Evolutionary conservation across 2,329 filamentous ascomycete species (phyloP).

Genomic region (Bipolaris gigantea): DNA sequence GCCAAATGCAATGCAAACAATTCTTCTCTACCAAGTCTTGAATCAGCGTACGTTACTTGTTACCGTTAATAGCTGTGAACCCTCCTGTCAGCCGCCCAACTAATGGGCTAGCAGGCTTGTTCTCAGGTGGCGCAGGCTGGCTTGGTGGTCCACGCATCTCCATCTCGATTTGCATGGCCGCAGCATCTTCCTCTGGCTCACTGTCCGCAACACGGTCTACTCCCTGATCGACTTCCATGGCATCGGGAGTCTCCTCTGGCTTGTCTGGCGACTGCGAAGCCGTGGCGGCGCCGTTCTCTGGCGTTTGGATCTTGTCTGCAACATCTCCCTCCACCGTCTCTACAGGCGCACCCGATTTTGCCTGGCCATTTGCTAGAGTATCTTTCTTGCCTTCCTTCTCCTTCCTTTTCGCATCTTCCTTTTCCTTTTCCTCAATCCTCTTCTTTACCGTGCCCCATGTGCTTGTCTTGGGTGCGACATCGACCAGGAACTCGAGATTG

Average conservation of each 20-base stretch:
- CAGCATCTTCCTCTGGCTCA: conserved; percentile 34
- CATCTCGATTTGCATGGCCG: conserved; percentile 46
- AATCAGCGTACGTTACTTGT: conserved; percentile 7
- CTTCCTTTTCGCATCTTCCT: conserved; percentile 12
- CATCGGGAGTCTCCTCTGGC: conserved; percentile 7
- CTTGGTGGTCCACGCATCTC: conserved; percentile 41
- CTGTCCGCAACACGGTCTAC: conserved; percentile 22
- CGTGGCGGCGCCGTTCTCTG: background rate
- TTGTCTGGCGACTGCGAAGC: background rate
- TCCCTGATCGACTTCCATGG: conserved; percentile 15
- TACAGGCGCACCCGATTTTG: background rate
- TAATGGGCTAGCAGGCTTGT: conserved; percentile 10
- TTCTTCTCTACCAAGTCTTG: background rate
- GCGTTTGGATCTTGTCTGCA: background rate
- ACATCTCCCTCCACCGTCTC: conserved; percentile 1
- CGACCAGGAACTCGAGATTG: conserved; percentile 91
- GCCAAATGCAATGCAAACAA: conserved; percentile 14
- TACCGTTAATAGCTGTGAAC: conserved; percentile 41
- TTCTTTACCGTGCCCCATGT: conserved; percentile 80
- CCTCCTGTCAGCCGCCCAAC: conserved; percentile 31
- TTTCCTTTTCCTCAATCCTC: conserved; percentile 49
- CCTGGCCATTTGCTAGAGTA: background rate
- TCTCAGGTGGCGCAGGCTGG: conserved; percentile 2
- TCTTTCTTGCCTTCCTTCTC: conserved; percentile 8
- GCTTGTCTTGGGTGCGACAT: conserved; percentile 84